Base-by-base conservation (phyloP, 805 yeast species). In the Saccharomyces mikatae region DNA sequence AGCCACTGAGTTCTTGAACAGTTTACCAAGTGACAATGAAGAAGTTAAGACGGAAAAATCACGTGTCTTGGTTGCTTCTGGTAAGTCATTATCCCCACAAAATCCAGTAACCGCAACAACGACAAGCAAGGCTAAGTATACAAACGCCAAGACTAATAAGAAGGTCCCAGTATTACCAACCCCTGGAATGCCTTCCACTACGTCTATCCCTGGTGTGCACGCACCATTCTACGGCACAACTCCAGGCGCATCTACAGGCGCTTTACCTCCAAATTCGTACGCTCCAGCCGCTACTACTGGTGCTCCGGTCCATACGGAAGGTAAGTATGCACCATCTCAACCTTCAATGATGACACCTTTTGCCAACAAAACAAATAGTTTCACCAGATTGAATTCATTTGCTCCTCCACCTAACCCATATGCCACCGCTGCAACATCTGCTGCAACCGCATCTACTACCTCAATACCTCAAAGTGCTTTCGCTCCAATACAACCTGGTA, bases 31-130 rank as follows among this genome's bases (percentile, higher is more conserved):
- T 48, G 82, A 82, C 52, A 81, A 84, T 61, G 87, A 86, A 47
- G 88, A 84, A 27, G 83, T 86, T 50, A 80, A 78, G 53, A 67
- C 79, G 47, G 97, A 89, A 64, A 87, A 84, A 69, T 91, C 87
- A 58, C 83, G 99, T 62, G 84, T 92, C 21, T 59, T 76, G 49
- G 82, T 81, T 61, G 96, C 96, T 6, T 75, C 82, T 14, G 78
- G 78, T 49, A 69, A 70, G 54, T 46, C 64, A 10, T 21, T 48
- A 13, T 26, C 27, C 3, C 50, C 59, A 48, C 49, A 56, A 48
- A 56, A 46, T 54, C 41, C 47, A 53, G 47, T 52, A 41, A 31
- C 49, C 22, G 46, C 36, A 14, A 47, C 56, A 31, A 48, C 52
- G 17, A 51, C 52, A 47, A 48, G 47, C 32, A 51, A 46, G 27